Conservation (phyloP, 805 yeast genomes). For the Tetrapisispora phaffii region DNA sequence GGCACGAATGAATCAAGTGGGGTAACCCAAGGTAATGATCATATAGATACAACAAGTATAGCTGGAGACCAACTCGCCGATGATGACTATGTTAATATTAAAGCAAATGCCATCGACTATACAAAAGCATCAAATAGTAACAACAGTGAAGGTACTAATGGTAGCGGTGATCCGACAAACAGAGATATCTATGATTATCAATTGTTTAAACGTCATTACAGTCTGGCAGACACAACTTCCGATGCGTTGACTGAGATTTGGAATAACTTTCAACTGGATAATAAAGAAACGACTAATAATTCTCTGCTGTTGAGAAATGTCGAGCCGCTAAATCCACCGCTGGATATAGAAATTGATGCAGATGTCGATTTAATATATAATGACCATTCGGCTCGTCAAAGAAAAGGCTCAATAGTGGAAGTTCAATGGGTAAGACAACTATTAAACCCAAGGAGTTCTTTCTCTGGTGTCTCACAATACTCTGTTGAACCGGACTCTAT, state of each 20-base stretch:
- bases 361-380: neutral
- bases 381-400: neutral
- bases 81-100: neutral
- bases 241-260: slow-evolving; percentile 18
- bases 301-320: neutral
- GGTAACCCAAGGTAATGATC: neutral
- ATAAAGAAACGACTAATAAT: neutral
- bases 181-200: slow-evolving; percentile 12
- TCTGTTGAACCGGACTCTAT: slow-evolving; percentile 8
- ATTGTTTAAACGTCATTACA: slow-evolving; percentile 21
- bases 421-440: slow-evolving; percentile 27
- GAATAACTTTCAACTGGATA: slow-evolving; percentile 12
- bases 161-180: no score
- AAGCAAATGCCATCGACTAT: neutral
- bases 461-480: slow-evolving; percentile 22
- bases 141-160: neutral
- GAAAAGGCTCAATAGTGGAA: slow-evolving; percentile 27
- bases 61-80: neutral
- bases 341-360: neutral
- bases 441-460: slow-evolving; percentile 30
- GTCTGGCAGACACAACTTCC: slow-evolving; percentile 17
- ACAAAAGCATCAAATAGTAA: neutral
- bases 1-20: neutral
- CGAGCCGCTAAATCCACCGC: slow-evolving; percentile 3
- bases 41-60: neutral